Evolutionary conservation across 139 green algal species (phyloP).

Genomic region (Coelastrella sp.): DNA sequence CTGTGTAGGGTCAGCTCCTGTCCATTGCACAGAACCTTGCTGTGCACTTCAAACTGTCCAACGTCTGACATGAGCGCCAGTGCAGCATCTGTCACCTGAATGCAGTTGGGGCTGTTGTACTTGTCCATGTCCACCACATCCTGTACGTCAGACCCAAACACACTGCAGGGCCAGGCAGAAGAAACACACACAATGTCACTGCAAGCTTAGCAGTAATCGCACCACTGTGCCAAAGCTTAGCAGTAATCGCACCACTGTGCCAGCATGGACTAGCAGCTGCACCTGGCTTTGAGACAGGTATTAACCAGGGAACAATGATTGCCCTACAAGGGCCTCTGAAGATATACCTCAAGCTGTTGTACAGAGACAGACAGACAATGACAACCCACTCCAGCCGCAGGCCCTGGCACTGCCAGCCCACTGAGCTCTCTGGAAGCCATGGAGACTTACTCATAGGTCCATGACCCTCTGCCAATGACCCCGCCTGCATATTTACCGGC

Average conservation of each 20-base stretch:
- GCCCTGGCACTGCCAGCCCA: too few relatives aligned
- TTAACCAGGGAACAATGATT: too few relatives aligned
- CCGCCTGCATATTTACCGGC: slow-evolving; percentile 38
- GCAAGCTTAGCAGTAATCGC: background rate
- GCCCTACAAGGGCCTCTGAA: too few relatives aligned
- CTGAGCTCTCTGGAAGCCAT: background rate
- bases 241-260: background rate
- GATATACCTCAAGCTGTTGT: too few relatives aligned
- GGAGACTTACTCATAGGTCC: slow-evolving; percentile 38
- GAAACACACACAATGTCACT: background rate
- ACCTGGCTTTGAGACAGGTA: too few relatives aligned
- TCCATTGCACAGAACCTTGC: background rate
- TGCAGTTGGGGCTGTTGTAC: slow-evolving; percentile 26
- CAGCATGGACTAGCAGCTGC: background rate
- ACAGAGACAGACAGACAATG: too few relatives aligned
- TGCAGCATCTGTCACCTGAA: slow-evolving; percentile 30
- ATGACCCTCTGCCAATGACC: slow-evolving; percentile 25
- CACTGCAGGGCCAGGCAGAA: slow-evolving; percentile 2
- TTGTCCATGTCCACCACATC: slow-evolving; percentile 31
- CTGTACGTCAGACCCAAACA: slow-evolving; percentile 33
- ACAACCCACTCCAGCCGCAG: too few relatives aligned
- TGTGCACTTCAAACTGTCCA: slow-evolving; percentile 8
- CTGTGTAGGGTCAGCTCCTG: slow-evolving; percentile 3
- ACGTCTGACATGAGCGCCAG: background rate
- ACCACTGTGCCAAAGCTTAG: background rate